A percentile compares a stretch with the other conserved stretches of the same genome.
phyloP scores from a whole-genome alignment of 805 yeast species.

The Zygosaccharomyces kombuchaensis region DNA sequence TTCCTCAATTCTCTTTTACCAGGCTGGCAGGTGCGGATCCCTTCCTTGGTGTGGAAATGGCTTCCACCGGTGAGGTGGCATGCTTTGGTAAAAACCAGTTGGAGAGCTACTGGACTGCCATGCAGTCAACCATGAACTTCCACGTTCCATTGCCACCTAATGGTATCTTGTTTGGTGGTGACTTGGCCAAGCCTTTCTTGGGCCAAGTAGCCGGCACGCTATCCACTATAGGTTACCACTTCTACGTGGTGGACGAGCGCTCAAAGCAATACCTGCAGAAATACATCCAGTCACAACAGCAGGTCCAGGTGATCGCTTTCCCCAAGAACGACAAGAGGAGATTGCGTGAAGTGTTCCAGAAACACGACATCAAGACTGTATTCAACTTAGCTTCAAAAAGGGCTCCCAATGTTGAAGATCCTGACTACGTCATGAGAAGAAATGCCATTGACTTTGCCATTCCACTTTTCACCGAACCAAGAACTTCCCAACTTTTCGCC shows the following conservation, averaged over 20 bases:
- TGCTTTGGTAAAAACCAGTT: slow-evolving; percentile 81
- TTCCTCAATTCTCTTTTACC: slow-evolving; percentile 97
- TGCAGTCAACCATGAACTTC: slow-evolving; percentile 97
- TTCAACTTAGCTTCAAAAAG: slow-evolving; percentile 88
- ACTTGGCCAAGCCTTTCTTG: slow-evolving; percentile 62
- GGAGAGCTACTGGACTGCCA: slow-evolving; percentile 97
- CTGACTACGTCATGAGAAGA: slow-evolving; percentile 97
- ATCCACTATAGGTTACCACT: slow-evolving; percentile 67
- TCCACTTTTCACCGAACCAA: slow-evolving; percentile 95
- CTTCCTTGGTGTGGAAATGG: slow-evolving; percentile 97
- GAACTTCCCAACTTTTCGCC: slow-evolving; percentile 84
- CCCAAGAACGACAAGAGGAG: slow-evolving; percentile 92
- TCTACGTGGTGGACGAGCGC: slow-evolving; percentile 67
- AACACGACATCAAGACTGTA: slow-evolving; percentile 78
- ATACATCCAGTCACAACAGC: slow-evolving; percentile 39
- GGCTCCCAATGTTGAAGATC: slow-evolving; percentile 79
- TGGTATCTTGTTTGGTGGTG: slow-evolving; percentile 94
- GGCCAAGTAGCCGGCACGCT: slow-evolving; percentile 70
- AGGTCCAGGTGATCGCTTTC: slow-evolving; percentile 58
- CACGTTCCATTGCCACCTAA: slow-evolving; percentile 85
- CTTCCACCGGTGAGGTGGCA: slow-evolving; percentile 98
- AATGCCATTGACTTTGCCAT: slow-evolving; percentile 97
- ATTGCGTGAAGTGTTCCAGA: slow-evolving; percentile 88
- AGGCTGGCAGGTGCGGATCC: slow-evolving; percentile 99
- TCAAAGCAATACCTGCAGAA: slow-evolving; percentile 66